Base-by-base conservation (phyloP, 495 filamentous ascomycete genomes). In the Aspergillus saccharolyticus region DNA sequence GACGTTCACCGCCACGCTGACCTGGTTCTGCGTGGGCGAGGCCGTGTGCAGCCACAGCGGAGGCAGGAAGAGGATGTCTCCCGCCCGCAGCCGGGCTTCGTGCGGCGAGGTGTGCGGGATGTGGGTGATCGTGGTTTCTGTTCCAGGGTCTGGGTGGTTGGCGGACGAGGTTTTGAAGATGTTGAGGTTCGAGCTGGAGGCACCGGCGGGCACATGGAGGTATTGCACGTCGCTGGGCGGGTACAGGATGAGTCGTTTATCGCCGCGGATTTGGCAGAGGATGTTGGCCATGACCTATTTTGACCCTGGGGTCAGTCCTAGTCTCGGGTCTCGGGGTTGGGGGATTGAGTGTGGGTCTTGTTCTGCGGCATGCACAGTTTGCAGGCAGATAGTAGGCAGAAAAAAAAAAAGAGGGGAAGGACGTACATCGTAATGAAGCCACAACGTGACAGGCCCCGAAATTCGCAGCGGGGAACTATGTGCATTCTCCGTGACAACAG, bases 371-470 rank as follows among this genome's bases (percentile, higher is more conserved):
- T n/a, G n/a, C n/a, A 28, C 25, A 28, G 25, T 4, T 28, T 28
- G 25, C 3, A 28, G 25, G 9, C 4, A 28, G 9, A 9, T 28
- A 28, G 4, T 4, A 28, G 25, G 9, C 25, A 28, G 9, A n/a
- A n/a, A n/a, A n/a, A n/a, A n/a, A n/a, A n/a, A n/a, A n/a, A n/a
- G n/a, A n/a, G n/a, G n/a, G n/a, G n/a, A n/a, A n/a, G 21, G 14
- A 71, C 80, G 75, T 71, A 89, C 87, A 70, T 96, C 90, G 74
- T 92, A 96, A 69, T 96, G 90, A 22, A 96, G 76, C 92, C 91
- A 96, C 83, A 97, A 90, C 22, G 82, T 85, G 3, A 95, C 90
- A 0, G 83, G 85, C 1, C 90, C 89, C 15, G 89, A 92, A 44
- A 96, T 84, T 22, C 91, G 78, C 21, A 96, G 70, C 0, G 90